Conservation (phyloP, 2,329 filamentous ascomycete genomes). For the Cordyceps pruinosa region DNA sequence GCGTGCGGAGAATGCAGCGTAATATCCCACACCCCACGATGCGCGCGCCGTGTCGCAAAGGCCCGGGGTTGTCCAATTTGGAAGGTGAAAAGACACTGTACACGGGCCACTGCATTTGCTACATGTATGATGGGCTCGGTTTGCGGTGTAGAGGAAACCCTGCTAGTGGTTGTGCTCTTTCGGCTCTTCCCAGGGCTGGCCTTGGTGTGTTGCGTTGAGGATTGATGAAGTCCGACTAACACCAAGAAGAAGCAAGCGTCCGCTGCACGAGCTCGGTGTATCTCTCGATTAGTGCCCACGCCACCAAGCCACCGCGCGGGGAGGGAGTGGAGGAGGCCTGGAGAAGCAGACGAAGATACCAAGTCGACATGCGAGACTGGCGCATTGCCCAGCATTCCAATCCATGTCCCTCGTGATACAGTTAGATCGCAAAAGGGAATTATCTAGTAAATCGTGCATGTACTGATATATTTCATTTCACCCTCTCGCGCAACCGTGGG, state of each 20-base stretch:
- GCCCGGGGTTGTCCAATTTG: background rate
- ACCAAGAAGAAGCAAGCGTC: background rate
- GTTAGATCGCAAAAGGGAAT: no score
- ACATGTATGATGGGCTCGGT: background rate
- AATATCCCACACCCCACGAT: background rate
- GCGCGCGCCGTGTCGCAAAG: background rate
- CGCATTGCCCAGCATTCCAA: no score
- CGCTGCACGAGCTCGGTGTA: conserved; percentile 1
- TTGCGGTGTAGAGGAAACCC: background rate
- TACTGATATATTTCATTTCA: no score
- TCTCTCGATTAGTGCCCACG: background rate
- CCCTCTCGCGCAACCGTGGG: no score
- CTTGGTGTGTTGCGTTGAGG: background rate
- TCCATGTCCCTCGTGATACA: no score
- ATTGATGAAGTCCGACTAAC: background rate
- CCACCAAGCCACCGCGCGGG: background rate
- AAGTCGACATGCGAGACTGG: no score
- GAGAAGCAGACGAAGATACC: no score
- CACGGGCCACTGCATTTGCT: background rate
- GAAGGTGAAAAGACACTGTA: background rate
- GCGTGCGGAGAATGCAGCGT: no score
- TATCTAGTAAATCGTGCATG: no score
- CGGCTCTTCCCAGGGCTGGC: background rate
- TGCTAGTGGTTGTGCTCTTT: background rate
- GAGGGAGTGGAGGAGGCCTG: no score